Evolutionary conservation across 2,329 filamentous ascomycete genomes (phyloP), one percentile per base, ranked within the genome.

Genomic region (Colletotrichum simmondsii): DNA sequence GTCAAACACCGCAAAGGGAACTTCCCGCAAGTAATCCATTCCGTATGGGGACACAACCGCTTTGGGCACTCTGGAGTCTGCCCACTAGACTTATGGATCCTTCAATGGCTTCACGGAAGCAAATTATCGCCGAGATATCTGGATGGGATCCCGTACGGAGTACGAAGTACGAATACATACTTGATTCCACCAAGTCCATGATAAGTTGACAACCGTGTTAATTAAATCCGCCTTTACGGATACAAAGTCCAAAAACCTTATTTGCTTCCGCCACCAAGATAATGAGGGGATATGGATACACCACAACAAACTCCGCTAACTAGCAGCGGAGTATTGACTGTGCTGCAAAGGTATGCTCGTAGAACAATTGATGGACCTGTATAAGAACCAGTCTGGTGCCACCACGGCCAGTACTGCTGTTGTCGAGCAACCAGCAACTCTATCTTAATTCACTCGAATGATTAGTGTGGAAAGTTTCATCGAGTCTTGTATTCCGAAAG

Each of bases 11-110:
- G 8, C 19, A 57, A 32, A 65, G 54, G 71, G 71, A 64, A 71
- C 61, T 65, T 71, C 26, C 71, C 71, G 60, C 46, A 22, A 37
- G 32, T 14, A 60, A 70, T 35, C 28, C 42, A 64, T 28, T 14
- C 65, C 59, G 68, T 59, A 35, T 59, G 57, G 53, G 16, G 58
- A 30, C 3, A 28, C 16, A 32, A 11, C 42, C 52, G 14, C 14
- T 46, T 65, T 28, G 32, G 24, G 22, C 37, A 19, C 37, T 19
- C 16, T 19, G 7, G 24, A 37, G 16, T 35, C 24, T 35, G 54
- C 30, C 5, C 32, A 26, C 30, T 61, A 22, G 16, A 37, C 49
- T 61, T 57, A 37, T 54, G 54, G 64, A n/a, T n/a, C 42, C 10
- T 52, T 49, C 6, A 42, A 42, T 42, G 24, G 22, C 8, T 28